phyloP scores from a whole-genome alignment of 2,329 filamentous ascomycete species.

The Penicillium paneum region DNA sequence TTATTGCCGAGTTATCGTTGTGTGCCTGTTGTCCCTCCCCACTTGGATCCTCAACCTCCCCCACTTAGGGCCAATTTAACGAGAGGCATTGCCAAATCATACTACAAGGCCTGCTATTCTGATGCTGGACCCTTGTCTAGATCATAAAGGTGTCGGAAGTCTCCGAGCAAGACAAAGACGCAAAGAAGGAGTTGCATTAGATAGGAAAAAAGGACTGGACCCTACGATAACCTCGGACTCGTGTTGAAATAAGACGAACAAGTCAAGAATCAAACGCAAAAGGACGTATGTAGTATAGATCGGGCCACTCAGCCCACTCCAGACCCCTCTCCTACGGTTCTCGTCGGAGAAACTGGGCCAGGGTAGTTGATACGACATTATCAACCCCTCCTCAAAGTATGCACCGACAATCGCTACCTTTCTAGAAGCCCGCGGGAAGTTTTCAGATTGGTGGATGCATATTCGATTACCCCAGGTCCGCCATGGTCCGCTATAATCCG shows the following conservation, averaged over 20 bases:
- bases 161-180: not conserved
- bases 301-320: not conserved
- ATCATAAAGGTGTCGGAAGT: not conserved
- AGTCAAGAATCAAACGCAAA: not conserved
- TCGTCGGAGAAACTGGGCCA: constrained; percentile 16
- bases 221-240: not conserved
- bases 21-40: constrained; percentile 1
- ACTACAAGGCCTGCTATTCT: too few relatives aligned
- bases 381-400: constrained; percentile 23
- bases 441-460: constrained; percentile 22
- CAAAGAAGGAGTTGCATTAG: not conserved
- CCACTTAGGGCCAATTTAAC: not conserved
- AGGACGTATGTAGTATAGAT: not conserved
- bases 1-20: not conserved
- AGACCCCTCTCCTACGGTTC: constrained; percentile 14
- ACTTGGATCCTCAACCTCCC: not conserved
- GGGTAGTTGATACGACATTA: constrained; percentile 14
- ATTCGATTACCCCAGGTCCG: constrained; percentile 33
- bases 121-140: not conserved
- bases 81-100: not conserved
- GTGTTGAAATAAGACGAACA: not conserved
- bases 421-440: constrained; percentile 21
- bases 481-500: not conserved
- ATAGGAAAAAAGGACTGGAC: not conserved
- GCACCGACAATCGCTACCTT: constrained; percentile 17